Evolutionary conservation across 2,329 filamentous ascomycete genomes (phyloP).

Genomic region (Neofusicoccum laricinum): DNA sequence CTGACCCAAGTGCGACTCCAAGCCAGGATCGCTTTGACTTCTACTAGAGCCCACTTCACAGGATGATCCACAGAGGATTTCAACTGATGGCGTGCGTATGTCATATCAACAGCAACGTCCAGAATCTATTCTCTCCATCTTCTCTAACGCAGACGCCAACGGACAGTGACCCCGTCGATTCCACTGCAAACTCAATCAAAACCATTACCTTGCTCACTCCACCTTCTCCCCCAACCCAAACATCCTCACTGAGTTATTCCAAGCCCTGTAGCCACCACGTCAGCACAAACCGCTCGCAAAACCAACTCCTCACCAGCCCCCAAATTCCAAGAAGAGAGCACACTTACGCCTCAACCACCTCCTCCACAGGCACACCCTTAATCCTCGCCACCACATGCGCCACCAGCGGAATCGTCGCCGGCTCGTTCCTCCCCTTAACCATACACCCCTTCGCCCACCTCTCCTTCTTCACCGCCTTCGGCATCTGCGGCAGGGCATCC

Average conservation of each 20-base stretch:
- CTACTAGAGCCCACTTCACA: no score
- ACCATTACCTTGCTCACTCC: not conserved
- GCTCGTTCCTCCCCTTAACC: constrained; percentile 95
- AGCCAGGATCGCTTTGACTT: no score
- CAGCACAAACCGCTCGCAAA: not conserved
- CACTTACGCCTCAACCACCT: constrained; percentile 75
- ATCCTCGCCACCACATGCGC: constrained; percentile 86
- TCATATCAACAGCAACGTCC: no score
- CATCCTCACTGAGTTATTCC: constrained; percentile 39
- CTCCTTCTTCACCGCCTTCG: constrained; percentile 91
- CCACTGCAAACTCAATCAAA: not conserved
- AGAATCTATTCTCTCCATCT: not conserved
- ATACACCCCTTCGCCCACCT: constrained; percentile 84
- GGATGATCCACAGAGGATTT: no score
- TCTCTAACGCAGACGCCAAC: not conserved
- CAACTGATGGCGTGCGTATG: no score
- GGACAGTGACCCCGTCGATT: no score
- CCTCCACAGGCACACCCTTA: constrained; percentile 74
- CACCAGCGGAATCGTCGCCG: constrained; percentile 79
- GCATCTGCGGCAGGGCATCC: constrained; percentile 60
- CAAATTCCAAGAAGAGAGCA: not conserved
- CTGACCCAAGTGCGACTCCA: no score
- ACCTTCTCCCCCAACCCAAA: constrained; percentile 35
- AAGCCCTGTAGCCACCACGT: constrained; percentile 25
- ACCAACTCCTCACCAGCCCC: not conserved